phyloP scores from a whole-genome alignment of 129 eudicot genomes.

The Flaveria brownii region DNA sequence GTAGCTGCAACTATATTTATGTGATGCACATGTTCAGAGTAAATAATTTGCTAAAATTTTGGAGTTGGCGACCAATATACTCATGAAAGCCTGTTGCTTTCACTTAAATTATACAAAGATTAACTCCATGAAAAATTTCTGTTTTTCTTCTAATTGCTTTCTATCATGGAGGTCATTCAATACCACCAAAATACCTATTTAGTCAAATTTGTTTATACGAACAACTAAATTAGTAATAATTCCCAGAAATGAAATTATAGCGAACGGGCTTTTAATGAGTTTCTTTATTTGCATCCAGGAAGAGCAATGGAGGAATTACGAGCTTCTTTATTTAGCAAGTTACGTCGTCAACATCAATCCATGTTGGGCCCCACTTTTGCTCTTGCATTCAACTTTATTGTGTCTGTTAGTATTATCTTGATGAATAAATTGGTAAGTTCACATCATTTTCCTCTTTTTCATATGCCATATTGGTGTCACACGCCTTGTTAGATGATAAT shows the following conservation, averaged over 20 bases:
- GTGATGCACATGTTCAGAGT: too few species aligned
- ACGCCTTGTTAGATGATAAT: conserved; percentile 1
- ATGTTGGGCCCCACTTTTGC: conserved; percentile 86
- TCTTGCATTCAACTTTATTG: conserved; percentile 84
- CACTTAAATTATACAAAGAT: too few species aligned
- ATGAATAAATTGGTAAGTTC: conserved; percentile 85
- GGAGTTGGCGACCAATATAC: too few species aligned
- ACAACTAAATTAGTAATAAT: conserved; percentile 4
- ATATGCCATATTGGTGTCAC: not conserved
- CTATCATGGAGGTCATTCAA: too few species aligned
- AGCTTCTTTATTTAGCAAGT: conserved; percentile 72
- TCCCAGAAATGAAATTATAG: conserved; percentile 9
- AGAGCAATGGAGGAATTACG: conserved; percentile 93
- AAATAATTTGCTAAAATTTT: not conserved
- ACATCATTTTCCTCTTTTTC: conserved; percentile 23
- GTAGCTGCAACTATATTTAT: too few species aligned
- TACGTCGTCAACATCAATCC: conserved; percentile 77
- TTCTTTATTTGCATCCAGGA: conserved; percentile 41
- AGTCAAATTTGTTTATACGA: conserved; percentile 21
- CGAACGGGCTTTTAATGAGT: conserved; percentile 7
- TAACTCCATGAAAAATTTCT: too few species aligned
- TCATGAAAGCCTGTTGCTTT: too few species aligned
- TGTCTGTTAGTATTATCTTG: conserved; percentile 89
- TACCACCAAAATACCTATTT: not conserved
- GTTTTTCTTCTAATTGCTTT: too few species aligned